phyloP scores from a whole-genome alignment of 2,329 filamentous ascomycete genomes.

The Allantophomopsis lycopodina region DNA sequence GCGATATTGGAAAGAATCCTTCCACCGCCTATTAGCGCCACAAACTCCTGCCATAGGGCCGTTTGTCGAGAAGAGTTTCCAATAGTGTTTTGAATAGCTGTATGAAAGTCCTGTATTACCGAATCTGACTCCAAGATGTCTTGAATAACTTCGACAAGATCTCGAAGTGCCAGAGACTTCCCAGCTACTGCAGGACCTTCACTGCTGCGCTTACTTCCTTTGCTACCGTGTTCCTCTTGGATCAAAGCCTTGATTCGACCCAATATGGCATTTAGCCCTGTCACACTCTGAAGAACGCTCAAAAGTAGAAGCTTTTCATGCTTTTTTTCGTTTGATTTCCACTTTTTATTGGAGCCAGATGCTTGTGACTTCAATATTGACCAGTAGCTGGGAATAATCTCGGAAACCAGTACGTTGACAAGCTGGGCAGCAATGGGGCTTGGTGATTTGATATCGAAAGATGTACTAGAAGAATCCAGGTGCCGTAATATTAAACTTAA shows the following conservation, averaged over 20 bases:
- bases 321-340: slow-evolving; percentile 9
- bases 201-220: slow-evolving; percentile 13
- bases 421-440: slow-evolving; percentile 61
- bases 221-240: slow-evolving; percentile 28
- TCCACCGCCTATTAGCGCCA: slow-evolving; percentile 43
- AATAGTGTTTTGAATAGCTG: slow-evolving; percentile 23
- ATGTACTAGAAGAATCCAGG: slow-evolving; percentile 23
- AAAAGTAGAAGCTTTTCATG: slow-evolving; percentile 37
- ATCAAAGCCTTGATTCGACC: slow-evolving; percentile 53
- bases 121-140: slow-evolving; percentile 27
- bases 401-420: slow-evolving; percentile 58
- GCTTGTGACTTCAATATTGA: slow-evolving; percentile 35
- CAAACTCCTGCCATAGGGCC: slow-evolving; percentile 48
- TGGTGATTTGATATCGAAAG: slow-evolving; percentile 46
- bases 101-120: slow-evolving; percentile 27
- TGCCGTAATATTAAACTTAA: slow-evolving; percentile 38
- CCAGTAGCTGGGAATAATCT: slow-evolving; percentile 79
- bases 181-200: slow-evolving; percentile 17
- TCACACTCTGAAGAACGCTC: slow-evolving; percentile 54
- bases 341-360: slow-evolving; percentile 10
- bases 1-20: slow-evolving; percentile 42
- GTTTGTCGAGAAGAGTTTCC: slow-evolving; percentile 25
- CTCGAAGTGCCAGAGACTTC: slow-evolving; percentile 18
- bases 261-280: slow-evolving; percentile 65
- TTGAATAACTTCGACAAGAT: slow-evolving; percentile 27